Evolutionary conservation across 1,284 basidiomycete species (phyloP), one percentile per base, ranked within the genome.

Genomic region (Athelia sp.): DNA sequence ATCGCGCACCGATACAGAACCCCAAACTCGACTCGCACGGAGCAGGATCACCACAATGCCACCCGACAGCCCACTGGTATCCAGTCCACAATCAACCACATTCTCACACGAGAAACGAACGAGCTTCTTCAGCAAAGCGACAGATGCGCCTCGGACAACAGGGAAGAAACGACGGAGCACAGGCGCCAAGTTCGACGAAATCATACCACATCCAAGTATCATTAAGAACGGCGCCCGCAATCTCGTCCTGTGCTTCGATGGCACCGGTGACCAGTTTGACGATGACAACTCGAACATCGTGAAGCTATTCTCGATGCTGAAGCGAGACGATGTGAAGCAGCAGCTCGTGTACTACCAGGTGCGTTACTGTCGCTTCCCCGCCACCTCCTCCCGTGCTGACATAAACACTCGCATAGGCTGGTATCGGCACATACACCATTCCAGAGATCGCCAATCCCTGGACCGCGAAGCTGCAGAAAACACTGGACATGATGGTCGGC

Each of bases 191-290:
- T 35, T 22, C 17, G 54, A 65, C 11, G 63, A 63, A 2, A 61
- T 64, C 14, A 56, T 71, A 34, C 70, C 71, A 11, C 47, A 23
- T 22, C 43, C 14, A 51, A 55, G 34, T 51, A 62, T 3, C 67
- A 73, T 11, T 58, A 57, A 45, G 61, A n/a, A n/a, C n/a, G n/a
- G n/a, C n/a, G n/a, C n/a, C n/a, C n/a, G n/a, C n/a, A 74, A 71
- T 0, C 63, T 79, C 43, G 68, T 79, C 4, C 63, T 79, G 8
- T 78, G 76, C 57, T 79, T 79, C 51, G 77, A 79, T 54, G 77
- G 77, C 3, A 78, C 76, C 21, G 67, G 72, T 18, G 71, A 74
- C 54, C 70, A 74, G 56, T 79, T 70, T 52, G 73, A 73, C 57
- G 68, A 65, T 26, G 68, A 73, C 49, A 74, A 75, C 52, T 69